Conservation (phyloP, 129 eudicot species). For the Scalesia atractyloides region DNA sequence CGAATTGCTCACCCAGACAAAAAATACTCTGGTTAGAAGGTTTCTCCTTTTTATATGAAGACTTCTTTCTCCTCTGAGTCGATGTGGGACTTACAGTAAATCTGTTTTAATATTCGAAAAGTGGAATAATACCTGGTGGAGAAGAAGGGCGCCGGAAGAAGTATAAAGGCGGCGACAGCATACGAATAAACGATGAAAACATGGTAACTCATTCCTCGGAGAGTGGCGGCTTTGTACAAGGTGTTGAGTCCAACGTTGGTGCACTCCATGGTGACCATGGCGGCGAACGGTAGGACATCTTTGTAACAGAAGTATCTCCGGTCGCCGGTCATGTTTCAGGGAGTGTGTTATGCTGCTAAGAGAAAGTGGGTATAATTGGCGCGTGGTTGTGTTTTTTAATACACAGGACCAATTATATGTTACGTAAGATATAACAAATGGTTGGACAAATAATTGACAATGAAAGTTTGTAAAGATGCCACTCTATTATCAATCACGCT, state of each 20-base stretch:
- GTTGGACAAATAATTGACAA: conserved; percentile 17
- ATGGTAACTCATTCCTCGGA: conserved; percentile 70
- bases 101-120: no score
- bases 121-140: conserved; percentile 29
- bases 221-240: conserved; percentile 77
- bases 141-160: conserved; percentile 77
- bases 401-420: neutral
- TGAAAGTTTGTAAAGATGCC: conserved; percentile 15
- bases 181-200: conserved; percentile 75
- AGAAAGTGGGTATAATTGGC: conserved; percentile 16
- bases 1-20: no score
- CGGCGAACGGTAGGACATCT: conserved; percentile 66
- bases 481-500: neutral
- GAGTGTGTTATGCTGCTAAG: conserved; percentile 1
- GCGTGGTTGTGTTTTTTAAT: conserved; percentile 6
- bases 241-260: conserved; percentile 74
- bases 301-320: conserved; percentile 41
- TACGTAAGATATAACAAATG: conserved; percentile 33
- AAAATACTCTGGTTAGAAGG: no score
- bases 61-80: no score
- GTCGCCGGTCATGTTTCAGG: conserved; percentile 34
- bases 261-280: conserved; percentile 74
- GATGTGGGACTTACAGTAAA: no score
- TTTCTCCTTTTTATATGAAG: no score
- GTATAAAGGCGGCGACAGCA: conserved; percentile 68